These are phyloP conservation scores for Trypanosomatidae sp. DNA, from an alignment of 208 protist species.

Conservation along the genomic window DNA sequence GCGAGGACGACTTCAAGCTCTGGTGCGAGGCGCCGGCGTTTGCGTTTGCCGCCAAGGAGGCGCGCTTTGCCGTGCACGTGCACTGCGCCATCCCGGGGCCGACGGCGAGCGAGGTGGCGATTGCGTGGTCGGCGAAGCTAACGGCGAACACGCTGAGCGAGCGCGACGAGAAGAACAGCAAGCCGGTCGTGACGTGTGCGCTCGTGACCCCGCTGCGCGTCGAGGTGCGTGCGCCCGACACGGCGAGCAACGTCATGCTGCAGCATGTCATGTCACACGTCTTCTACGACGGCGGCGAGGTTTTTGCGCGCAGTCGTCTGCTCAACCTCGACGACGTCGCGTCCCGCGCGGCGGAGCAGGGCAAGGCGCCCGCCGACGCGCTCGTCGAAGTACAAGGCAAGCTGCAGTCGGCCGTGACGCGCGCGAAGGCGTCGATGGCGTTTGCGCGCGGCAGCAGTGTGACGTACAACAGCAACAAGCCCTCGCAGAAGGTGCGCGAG, in stretches of 20 bases:
- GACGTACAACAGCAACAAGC: constrained; percentile 15
- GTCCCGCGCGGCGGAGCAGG: constrained; percentile 13
- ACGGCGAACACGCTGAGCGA: constrained; percentile 13
- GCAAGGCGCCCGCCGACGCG: constrained; percentile 10
- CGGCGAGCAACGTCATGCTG: constrained; percentile 48
- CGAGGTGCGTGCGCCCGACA: constrained; percentile 13
- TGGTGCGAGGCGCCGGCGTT: constrained; percentile 40
- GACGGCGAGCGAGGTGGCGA: constrained; percentile 9
- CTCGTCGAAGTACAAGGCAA: constrained; percentile 14
- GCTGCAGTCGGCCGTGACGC: constrained; percentile 13
- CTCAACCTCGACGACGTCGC: constrained; percentile 62
- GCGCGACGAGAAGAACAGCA: not conserved
- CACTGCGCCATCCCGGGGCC: constrained; percentile 29
- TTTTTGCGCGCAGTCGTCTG: constrained; percentile 27
- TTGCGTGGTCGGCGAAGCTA: constrained; percentile 19
- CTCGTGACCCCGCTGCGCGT: constrained; percentile 3
- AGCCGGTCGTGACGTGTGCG: not conserved
- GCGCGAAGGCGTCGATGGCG: constrained; percentile 8
- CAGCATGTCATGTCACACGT: constrained; percentile 30
- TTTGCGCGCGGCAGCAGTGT: constrained; percentile 7
- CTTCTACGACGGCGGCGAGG: constrained; percentile 27
- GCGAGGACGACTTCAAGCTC: constrained; percentile 18
- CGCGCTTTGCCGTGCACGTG: constrained; percentile 20
- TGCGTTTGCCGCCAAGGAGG: constrained; percentile 12
- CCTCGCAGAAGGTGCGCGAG: constrained; percentile 12